Percentiles rank a stretch among this genome's conserved stretches.
These are phyloP conservation scores for Saccharomycopsis babjevae DNA, from an alignment of 805 yeast genomes.

Conservation along the genomic window DNA sequence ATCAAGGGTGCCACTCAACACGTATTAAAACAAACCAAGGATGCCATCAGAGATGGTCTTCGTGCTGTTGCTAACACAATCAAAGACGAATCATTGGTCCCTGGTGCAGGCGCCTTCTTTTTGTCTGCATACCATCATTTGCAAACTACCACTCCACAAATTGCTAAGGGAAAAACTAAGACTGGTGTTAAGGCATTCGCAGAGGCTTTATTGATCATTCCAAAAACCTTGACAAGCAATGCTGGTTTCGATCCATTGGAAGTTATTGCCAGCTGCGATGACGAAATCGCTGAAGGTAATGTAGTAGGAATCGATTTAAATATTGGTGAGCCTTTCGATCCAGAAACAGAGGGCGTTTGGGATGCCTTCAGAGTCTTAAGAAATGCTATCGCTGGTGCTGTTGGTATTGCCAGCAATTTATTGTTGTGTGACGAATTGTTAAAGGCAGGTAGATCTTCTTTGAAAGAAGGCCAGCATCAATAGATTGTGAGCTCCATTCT, in stretches of 20 bases:
- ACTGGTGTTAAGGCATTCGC: constrained; percentile 91
- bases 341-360: constrained; percentile 90
- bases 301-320: constrained; percentile 84
- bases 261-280: constrained; percentile 80
- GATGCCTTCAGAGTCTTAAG: constrained; percentile 91
- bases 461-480: constrained; percentile 40
- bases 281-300: constrained; percentile 71
- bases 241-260: constrained; percentile 93
- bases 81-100: constrained; percentile 74
- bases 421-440: constrained; percentile 90
- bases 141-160: constrained; percentile 38
- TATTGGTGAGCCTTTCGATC: constrained; percentile 94
- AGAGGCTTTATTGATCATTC: constrained; percentile 81
- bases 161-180: constrained; percentile 70
- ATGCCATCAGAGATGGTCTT: constrained; percentile 94
- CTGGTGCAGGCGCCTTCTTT: constrained; percentile 97
- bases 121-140: constrained; percentile 70
- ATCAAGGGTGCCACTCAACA: constrained; percentile 91
- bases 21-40: constrained; percentile 84
- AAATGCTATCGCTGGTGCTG: constrained; percentile 85
- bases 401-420: constrained; percentile 88
- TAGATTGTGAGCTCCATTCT: background rate
- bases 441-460: constrained; percentile 92
- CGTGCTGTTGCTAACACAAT: constrained; percentile 89
- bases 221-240: constrained; percentile 84